phyloP scores from a whole-genome alignment of 495 filamentous ascomycete species.

The Penicillium herquei region DNA sequence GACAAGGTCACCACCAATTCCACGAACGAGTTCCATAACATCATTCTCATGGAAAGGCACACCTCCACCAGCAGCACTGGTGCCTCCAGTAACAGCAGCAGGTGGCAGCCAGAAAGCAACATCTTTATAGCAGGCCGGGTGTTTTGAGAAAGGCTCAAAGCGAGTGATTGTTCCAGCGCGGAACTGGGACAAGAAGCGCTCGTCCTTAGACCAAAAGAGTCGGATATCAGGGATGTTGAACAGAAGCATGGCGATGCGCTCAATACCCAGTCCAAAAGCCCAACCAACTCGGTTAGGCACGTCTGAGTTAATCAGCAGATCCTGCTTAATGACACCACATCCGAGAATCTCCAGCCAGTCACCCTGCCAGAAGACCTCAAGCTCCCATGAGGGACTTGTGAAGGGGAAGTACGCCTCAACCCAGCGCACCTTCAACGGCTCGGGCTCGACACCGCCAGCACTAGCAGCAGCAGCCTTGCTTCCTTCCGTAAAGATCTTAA shows the following conservation, averaged over 20 bases:
- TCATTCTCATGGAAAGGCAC: constrained; percentile 86
- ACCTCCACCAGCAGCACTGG: constrained; percentile 52
- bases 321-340: constrained; percentile 85
- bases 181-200: constrained; percentile 83
- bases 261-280: constrained; percentile 93
- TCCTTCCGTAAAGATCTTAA: constrained; percentile 81
- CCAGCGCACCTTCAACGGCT: constrained; percentile 86
- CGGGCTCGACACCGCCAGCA: constrained; percentile 44
- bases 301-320: constrained; percentile 71
- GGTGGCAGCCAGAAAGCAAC: constrained; percentile 86
- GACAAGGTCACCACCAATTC: constrained; percentile 73
- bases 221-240: constrained; percentile 95
- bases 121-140: constrained; percentile 85
- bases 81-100: constrained; percentile 36
- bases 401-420: constrained; percentile 96
- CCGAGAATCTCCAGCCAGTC: constrained; percentile 95
- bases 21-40: constrained; percentile 89
- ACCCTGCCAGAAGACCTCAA: constrained; percentile 92
- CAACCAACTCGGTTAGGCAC: constrained; percentile 78
- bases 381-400: constrained; percentile 90
- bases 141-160: constrained; percentile 84
- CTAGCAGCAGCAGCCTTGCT: constrained; percentile 60
- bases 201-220: constrained; percentile 91
- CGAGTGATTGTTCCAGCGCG: constrained; percentile 60
- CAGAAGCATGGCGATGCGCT: constrained; percentile 93